Evolutionary conservation across 352 stramenopile genomes (phyloP).

Genomic region (Thalassiosira oceanica): DNA sequence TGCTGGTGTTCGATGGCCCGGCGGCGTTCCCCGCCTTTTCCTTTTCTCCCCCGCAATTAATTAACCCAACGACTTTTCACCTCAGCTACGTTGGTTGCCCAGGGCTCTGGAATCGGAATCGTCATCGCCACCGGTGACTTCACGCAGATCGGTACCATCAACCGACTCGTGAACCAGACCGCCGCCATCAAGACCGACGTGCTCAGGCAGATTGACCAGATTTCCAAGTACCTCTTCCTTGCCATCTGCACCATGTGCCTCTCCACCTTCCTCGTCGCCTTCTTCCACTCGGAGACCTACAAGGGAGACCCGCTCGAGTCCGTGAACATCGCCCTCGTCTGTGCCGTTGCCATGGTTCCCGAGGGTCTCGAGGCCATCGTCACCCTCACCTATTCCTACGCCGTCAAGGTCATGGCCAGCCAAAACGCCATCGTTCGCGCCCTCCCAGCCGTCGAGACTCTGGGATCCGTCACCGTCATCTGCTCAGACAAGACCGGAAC

Average conservation of each 20-base stretch:
- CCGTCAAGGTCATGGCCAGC: constrained; percentile 94
- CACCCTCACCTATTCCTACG: constrained; percentile 93
- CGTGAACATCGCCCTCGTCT: constrained; percentile 92
- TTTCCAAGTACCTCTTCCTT: constrained; percentile 88
- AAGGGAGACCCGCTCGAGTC: constrained; percentile 50
- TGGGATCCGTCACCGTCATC: constrained; percentile 93
- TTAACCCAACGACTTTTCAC: too few species aligned
- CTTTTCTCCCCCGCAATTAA: neutral
- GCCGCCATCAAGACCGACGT: constrained; percentile 85
- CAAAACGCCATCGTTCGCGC: constrained; percentile 97
- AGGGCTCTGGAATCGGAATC: constrained; percentile 87
- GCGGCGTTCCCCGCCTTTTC: neutral
- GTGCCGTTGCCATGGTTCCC: constrained; percentile 98
- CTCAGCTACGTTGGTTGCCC: constrained; percentile 85
- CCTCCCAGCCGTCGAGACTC: constrained; percentile 94
- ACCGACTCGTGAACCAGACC: constrained; percentile 91
- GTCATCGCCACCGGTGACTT: constrained; percentile 89
- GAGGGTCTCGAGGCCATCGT: constrained; percentile 98
- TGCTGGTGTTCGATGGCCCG: neutral
- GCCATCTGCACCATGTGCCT: constrained; percentile 79
- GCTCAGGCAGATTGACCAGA: too few species aligned
- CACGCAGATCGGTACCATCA: constrained; percentile 94
- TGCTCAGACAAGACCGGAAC: constrained; percentile 93
- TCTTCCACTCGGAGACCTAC: constrained; percentile 40
- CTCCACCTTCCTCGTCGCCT: constrained; percentile 80